Evolutionary conservation across 495 filamentous ascomycete genomes (phyloP).

Genomic region (Aspergillus baeticus): DNA sequence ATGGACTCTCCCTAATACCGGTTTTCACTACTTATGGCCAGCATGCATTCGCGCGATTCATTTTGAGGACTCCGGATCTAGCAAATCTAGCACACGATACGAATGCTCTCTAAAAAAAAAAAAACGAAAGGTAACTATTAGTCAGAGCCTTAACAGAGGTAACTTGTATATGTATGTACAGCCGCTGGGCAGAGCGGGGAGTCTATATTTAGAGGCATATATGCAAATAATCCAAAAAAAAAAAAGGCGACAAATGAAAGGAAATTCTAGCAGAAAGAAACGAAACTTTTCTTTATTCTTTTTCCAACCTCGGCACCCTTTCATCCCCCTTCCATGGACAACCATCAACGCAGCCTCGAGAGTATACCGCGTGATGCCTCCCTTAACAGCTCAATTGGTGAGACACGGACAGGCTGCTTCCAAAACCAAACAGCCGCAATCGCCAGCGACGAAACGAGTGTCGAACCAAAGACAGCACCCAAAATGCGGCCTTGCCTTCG

Average conservation of each 20-base stretch:
- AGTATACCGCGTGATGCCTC: constrained; percentile 5
- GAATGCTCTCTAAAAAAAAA: too few relatives aligned
- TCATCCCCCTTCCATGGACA: neutral
- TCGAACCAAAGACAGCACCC: constrained; percentile 30
- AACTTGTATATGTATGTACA: neutral
- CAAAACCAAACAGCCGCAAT: constrained; percentile 31
- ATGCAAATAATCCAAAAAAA: neutral
- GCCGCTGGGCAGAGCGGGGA: neutral
- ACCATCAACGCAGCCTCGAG: neutral
- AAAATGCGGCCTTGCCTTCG: constrained; percentile 67
- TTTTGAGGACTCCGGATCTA: neutral
- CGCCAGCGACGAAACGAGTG: constrained; percentile 23
- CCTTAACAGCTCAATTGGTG: constrained; percentile 8
- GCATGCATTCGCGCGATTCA: neutral
- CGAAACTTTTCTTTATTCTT: neutral
- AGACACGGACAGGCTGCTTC: constrained; percentile 27
- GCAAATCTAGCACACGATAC: neutral
- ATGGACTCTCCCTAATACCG: neutral
- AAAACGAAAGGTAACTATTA: too few relatives aligned
- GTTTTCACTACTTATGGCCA: neutral
- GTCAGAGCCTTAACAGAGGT: neutral
- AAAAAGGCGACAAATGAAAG: neutral
- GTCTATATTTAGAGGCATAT: neutral
- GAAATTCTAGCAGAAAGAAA: neutral
- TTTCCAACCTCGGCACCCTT: neutral